Conservation (phyloP, 176 grass and related monocot genomes). For the Ampelocalamus luodianensis region DNA sequence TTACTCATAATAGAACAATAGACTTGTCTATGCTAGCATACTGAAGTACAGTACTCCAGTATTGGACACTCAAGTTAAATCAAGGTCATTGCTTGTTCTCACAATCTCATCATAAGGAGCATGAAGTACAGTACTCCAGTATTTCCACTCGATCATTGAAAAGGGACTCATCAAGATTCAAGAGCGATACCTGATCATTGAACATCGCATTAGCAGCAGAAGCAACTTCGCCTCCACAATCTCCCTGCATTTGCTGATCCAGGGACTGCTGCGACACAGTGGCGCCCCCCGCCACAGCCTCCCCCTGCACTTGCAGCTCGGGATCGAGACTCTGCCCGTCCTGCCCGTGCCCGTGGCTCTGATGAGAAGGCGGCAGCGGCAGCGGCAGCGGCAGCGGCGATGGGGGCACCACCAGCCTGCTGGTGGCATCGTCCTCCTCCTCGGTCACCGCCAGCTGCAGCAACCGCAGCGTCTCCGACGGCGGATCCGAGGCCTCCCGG, state of each 20-base stretch:
- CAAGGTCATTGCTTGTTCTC: not conserved
- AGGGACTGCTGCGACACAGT: not conserved
- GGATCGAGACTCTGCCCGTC: constrained; percentile 37
- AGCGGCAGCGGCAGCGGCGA: constrained; percentile 25
- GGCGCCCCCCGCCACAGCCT: constrained; percentile 1
- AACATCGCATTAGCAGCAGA: constrained; percentile 42
- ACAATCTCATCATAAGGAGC: not conserved
- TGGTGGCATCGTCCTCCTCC: constrained; percentile 91
- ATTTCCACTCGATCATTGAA: not conserved
- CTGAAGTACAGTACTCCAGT: not conserved
- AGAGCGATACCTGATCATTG: constrained; percentile 42
- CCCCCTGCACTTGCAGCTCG: constrained; percentile 37
- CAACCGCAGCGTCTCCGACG: constrained; percentile 71
- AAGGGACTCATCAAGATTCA: not conserved
- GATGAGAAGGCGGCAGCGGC: constrained; percentile 20
- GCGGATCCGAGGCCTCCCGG: constrained; percentile 46
- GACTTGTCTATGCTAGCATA: constrained; percentile 22
- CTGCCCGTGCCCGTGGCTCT: constrained; percentile 44
- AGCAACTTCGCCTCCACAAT: constrained; percentile 29
- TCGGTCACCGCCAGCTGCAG: constrained; percentile 69
- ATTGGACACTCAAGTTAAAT: constrained; percentile 28
- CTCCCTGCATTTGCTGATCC: constrained; percentile 35
- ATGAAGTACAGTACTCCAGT: not conserved
- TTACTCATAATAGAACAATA: constrained; percentile 5
- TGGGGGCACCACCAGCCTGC: constrained; percentile 54